These are phyloP conservation scores for Panaeolus cyanescens DNA, from an alignment of 768 basidiomycete species.

Conservation along the genomic window DNA sequence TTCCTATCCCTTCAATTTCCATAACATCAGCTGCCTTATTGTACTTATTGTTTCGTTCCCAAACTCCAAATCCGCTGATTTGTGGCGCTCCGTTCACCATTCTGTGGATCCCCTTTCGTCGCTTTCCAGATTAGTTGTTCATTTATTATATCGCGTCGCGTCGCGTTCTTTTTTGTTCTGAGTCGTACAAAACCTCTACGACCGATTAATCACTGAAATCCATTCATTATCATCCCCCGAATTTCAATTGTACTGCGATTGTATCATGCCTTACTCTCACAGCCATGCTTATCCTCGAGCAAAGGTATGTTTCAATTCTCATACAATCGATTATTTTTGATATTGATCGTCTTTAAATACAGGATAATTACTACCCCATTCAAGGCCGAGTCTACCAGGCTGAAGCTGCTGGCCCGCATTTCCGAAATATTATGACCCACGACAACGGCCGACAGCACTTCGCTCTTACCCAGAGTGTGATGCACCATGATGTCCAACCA, in stretches of 20 bases:
- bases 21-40: neutral
- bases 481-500: neutral
- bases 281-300: neutral
- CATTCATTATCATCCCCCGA: too few relatives aligned
- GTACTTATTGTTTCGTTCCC: neutral
- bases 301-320: too few relatives aligned
- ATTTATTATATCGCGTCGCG: neutral
- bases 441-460: neutral
- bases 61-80: too few relatives aligned
- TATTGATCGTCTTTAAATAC: neutral
- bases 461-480: neutral
- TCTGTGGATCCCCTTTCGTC: too few relatives aligned
- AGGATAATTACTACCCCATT: neutral
- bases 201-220: too few relatives aligned
- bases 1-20: too few relatives aligned
- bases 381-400: neutral
- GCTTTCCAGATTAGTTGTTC: too few relatives aligned
- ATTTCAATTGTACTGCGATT: too few relatives aligned
- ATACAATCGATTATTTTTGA: neutral
- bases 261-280: neutral
- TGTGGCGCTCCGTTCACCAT: too few relatives aligned
- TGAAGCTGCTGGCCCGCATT: neutral
- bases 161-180: neutral
- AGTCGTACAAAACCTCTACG: neutral
- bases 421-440: neutral